Percentiles rank a stretch among this genome's conserved stretches.
These are phyloP conservation scores for Bipolaris oryzae DNA, from an alignment of 2,329 filamentous ascomycete species.

Conservation along the genomic window DNA sequence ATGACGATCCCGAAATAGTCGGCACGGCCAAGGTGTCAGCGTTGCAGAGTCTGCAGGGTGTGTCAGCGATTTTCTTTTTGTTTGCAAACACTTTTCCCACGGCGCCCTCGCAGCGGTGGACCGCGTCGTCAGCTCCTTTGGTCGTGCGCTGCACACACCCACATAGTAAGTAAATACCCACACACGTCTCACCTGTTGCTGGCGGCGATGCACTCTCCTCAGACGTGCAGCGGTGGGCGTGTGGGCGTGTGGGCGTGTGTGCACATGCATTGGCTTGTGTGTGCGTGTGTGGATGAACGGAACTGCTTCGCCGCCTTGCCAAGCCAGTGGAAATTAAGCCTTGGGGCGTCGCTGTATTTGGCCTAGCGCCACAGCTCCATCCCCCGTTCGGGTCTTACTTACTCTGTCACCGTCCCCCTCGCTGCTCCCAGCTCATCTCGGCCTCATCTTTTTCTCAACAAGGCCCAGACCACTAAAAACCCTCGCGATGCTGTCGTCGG, in stretches of 20 bases:
- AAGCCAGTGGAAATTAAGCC: constrained; percentile 27
- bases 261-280: too few species aligned
- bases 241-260: too few species aligned
- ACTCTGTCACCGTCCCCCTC: constrained; percentile 11
- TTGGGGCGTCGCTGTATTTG: background rate
- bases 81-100: constrained; percentile 16
- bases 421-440: constrained; percentile 30
- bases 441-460: constrained; percentile 18
- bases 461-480: background rate
- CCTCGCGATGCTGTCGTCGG: constrained; percentile 10
- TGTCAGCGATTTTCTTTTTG: constrained; percentile 16
- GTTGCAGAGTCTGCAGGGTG: constrained; percentile 29
- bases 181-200: constrained; percentile 1
- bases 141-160: constrained; percentile 1
- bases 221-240: too few species aligned
- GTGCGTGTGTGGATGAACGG: constrained; percentile 6
- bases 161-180: constrained; percentile 9
- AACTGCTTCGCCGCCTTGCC: constrained; percentile 19
- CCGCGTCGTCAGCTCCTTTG: background rate
- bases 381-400: constrained; percentile 14
- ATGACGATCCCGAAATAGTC: constrained; percentile 22
- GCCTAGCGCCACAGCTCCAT: too few species aligned
- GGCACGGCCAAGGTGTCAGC: constrained; percentile 17
- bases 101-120: background rate
- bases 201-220: constrained; percentile 9